A percentile compares a stretch with the other conserved stretches of the same genome.
These are phyloP conservation scores for Teratosphaeria nubilosa DNA, from an alignment of 2,329 filamentous ascomycete genomes.

Conservation along the genomic window DNA sequence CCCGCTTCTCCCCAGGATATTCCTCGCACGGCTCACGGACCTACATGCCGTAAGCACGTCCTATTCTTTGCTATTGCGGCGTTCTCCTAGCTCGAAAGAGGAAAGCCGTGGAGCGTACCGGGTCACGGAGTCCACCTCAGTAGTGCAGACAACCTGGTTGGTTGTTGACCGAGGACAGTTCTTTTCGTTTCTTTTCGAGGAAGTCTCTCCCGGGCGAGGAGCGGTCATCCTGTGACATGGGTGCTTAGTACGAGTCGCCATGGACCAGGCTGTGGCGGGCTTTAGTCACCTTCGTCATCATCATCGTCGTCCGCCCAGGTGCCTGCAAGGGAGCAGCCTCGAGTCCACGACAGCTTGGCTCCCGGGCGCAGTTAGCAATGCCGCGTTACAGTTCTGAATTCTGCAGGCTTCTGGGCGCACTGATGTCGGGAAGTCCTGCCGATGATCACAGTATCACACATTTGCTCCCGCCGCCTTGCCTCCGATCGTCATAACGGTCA, in stretches of 20 bases:
- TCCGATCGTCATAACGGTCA: slow-evolving; percentile 3
- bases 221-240: not conserved
- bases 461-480: slow-evolving; percentile 5
- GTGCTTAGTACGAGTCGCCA: not conserved
- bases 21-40: not conserved
- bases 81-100: not conserved
- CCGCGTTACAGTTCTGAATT: not conserved
- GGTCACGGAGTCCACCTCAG: not conserved
- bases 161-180: not conserved
- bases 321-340: not conserved
- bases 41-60: not conserved
- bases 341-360: not conserved
- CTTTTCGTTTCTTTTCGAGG: not conserved
- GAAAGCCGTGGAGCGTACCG: not conserved
- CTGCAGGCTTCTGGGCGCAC: not conserved
- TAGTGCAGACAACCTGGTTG: not conserved
- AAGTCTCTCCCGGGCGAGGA: not conserved
- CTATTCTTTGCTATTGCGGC: not conserved
- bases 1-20: not conserved
- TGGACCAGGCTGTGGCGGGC: not conserved
- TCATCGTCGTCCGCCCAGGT: no score
- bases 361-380: not conserved
- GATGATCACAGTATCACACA: slow-evolving; percentile 11
- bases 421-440: not conserved
- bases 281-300: not conserved